phyloP scores from a whole-genome alignment of 805 yeast species.

The Metschnikowia cerradonensis region DNA sequence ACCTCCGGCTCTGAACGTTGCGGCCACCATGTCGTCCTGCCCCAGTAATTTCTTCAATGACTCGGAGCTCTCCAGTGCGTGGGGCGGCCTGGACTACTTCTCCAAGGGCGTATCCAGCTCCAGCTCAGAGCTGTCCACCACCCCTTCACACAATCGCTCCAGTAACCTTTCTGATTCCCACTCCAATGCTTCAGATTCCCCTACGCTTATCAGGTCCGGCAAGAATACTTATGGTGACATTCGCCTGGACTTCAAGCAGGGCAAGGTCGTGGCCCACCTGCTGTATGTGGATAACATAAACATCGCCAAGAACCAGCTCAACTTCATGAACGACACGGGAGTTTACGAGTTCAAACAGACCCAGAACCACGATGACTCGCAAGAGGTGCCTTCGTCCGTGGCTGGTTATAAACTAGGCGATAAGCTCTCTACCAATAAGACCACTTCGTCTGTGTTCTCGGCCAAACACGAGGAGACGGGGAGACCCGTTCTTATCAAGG shows the following conservation, averaged over 20 bases:
- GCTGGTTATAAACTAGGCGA: conserved; percentile 24
- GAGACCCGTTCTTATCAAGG: conserved; percentile 18
- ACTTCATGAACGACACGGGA: conserved; percentile 16
- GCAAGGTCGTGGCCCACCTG: conserved; percentile 16
- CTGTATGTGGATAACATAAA: conserved; percentile 27
- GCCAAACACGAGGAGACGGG: conserved; percentile 17
- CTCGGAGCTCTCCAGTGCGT: background rate
- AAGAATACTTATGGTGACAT: conserved; percentile 1
- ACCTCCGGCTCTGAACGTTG: background rate
- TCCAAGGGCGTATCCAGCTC: conserved; percentile 6
- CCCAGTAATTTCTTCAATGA: background rate
- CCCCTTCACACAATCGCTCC: conserved; percentile 7
- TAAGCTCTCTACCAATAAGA: conserved; percentile 14
- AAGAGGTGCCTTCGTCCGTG: conserved; percentile 14
- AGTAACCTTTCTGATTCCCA: conserved; percentile 9
- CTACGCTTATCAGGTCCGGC: conserved; percentile 4
- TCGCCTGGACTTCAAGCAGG: conserved; percentile 12
- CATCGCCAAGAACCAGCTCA: conserved; percentile 20
- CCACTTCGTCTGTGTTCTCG: conserved; percentile 16
- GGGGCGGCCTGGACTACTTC: background rate
- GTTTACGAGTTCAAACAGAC: conserved; percentile 8
- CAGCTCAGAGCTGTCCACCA: conserved; percentile 12
- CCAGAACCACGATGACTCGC: conserved; percentile 13
- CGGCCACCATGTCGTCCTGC: background rate
- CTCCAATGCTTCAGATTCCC: conserved; percentile 2